Evolutionary conservation across 2,329 filamentous ascomycete genomes (phyloP).

Genomic region (Coniochaeta hoffmannii): DNA sequence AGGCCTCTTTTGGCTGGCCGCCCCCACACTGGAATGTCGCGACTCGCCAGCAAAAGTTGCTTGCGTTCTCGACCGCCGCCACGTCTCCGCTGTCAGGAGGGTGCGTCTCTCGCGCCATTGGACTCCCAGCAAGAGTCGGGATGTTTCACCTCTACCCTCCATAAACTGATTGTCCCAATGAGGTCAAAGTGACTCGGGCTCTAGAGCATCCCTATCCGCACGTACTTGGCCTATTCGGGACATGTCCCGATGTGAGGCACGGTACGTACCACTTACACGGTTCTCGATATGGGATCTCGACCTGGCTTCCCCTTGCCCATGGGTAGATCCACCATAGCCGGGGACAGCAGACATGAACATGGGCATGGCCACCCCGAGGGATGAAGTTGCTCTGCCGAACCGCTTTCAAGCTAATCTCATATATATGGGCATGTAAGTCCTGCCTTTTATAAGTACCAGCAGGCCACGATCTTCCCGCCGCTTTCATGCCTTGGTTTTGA

Average conservation of each 20-base stretch:
- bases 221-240: not conserved
- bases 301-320: not conserved
- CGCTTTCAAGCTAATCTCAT: not conserved
- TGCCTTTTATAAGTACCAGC: not conserved
- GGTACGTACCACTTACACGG: not conserved
- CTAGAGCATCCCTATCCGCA: constrained; percentile 1
- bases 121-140: constrained; percentile 2
- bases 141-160: constrained; percentile 10
- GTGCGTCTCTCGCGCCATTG: constrained; percentile 3
- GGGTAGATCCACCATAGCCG: not conserved
- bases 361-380: not conserved
- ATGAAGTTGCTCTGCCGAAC: not conserved
- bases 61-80: constrained; percentile 4
- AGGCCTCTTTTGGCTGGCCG: not conserved
- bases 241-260: constrained; percentile 2
- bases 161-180: constrained; percentile 13
- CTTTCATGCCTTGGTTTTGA: constrained; percentile 1
- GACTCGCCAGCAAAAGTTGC: too few relatives aligned
- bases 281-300: not conserved
- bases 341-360: constrained; percentile 6
- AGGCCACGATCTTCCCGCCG: not conserved
- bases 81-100: constrained; percentile 5
- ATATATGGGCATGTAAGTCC: not conserved
- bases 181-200: constrained; percentile 7
- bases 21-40: not conserved